These are phyloP conservation scores for Suillus occidentalis DNA, from an alignment of 768 basidiomycete genomes.

Conservation along the genomic window DNA sequence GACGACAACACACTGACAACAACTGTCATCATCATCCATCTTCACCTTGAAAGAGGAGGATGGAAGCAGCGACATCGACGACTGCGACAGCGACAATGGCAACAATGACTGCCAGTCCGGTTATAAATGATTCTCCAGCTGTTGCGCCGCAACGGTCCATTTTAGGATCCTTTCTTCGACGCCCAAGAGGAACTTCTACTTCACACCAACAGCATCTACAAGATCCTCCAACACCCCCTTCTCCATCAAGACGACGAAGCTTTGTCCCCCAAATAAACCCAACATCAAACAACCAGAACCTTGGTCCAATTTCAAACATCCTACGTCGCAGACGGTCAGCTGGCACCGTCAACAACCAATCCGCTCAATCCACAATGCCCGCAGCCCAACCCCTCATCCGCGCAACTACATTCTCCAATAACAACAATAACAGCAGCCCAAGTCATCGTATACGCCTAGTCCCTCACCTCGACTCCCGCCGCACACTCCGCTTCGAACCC, in stretches of 20 bases:
- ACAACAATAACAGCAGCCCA: constrained; percentile 22
- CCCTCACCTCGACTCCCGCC: constrained; percentile 91
- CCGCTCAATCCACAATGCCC: constrained; percentile 12
- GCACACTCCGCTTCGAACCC: constrained; percentile 90
- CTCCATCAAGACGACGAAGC: constrained; percentile 40
- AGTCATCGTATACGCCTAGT: constrained; percentile 88
- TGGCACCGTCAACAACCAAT: constrained; percentile 43
- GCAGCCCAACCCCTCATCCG: constrained; percentile 13
- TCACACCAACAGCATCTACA: constrained; percentile 42
- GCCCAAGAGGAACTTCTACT: constrained; percentile 67
- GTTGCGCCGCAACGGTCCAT: constrained; percentile 44
- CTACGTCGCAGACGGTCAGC: constrained; percentile 63
- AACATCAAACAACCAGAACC: constrained; percentile 33
- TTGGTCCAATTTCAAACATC: constrained; percentile 51
- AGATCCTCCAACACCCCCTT: constrained; percentile 38
- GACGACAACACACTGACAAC: not conserved
- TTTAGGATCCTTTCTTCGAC: constrained; percentile 69
- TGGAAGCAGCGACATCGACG: not conserved
- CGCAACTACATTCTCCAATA: constrained; percentile 14
- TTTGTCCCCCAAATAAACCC: constrained; percentile 37
- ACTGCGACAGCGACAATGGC: not conserved
- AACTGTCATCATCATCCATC: not conserved
- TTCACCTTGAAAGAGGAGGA: not conserved
- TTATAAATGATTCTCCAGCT: constrained; percentile 29
- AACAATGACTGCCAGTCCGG: not conserved